Percentiles rank a stretch among this genome's conserved stretches.
Conservation (phyloP, 805 yeast genomes). For the Sungouiozyma ichnusensis region DNA sequence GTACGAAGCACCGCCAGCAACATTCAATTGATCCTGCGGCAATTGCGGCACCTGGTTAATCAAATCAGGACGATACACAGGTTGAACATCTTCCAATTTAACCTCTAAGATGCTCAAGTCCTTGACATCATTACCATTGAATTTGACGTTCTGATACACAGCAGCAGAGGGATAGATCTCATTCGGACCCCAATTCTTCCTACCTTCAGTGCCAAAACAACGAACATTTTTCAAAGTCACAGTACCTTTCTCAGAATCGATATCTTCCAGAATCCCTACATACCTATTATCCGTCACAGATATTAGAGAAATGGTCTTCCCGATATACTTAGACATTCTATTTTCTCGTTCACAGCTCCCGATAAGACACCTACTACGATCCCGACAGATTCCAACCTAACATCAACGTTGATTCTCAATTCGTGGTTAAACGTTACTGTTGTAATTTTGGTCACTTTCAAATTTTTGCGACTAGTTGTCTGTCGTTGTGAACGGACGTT, state of each 20-base stretch:
- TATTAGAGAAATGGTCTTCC: slow-evolving; percentile 46
- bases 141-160: slow-evolving; percentile 65
- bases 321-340: slow-evolving; percentile 85
- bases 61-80: slow-evolving; percentile 32
- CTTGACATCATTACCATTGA: slow-evolving; percentile 87
- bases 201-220: slow-evolving; percentile 86
- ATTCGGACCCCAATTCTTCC: slow-evolving; percentile 55
- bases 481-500: no score
- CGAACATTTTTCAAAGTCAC: slow-evolving; percentile 73
- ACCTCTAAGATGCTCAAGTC: slow-evolving; percentile 76
- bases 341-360: neutral
- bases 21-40: neutral
- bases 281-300: slow-evolving; percentile 42
- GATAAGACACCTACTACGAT: no score
- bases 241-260: slow-evolving; percentile 84
- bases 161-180: slow-evolving; percentile 65
- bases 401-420: no score
- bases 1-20: slow-evolving; percentile 1
- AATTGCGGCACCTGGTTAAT: neutral
- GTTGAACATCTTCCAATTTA: slow-evolving; percentile 52
- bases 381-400: no score
- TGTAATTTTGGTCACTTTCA: neutral
- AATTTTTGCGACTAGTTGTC: neutral
- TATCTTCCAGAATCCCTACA: slow-evolving; percentile 78
- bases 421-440: no score